Evolutionary conservation across 371 early-diverging fungal species (phyloP).

Genomic region (Basidiobolus heterosporus): DNA sequence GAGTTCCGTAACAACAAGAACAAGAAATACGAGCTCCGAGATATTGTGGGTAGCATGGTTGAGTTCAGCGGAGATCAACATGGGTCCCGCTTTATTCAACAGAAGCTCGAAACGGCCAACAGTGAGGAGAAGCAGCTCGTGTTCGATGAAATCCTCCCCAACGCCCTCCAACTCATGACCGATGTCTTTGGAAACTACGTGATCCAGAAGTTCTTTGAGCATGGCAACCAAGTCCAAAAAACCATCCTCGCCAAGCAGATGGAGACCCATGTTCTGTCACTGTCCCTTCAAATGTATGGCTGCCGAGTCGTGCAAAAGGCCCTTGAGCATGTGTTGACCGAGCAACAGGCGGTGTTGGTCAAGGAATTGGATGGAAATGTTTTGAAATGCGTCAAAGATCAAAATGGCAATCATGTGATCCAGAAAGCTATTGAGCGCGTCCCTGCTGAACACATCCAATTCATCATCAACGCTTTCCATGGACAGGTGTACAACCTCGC

Average conservation of each 20-base stretch:
- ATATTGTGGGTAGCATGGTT: conserved; percentile 83
- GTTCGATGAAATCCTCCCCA: conserved; percentile 89
- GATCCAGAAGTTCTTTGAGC: conserved; percentile 98
- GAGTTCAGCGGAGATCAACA: conserved; percentile 98
- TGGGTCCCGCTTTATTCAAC: conserved; percentile 98
- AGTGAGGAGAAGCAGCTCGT: conserved; percentile 90
- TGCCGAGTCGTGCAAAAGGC: conserved; percentile 99
- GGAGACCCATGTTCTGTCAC: conserved; percentile 80
- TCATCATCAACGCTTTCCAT: conserved; percentile 93
- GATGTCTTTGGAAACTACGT: conserved; percentile 99
- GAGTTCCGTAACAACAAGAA: conserved; percentile 89
- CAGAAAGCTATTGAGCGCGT: conserved; percentile 99
- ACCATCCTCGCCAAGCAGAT: conserved; percentile 75
- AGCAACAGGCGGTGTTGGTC: conserved; percentile 80
- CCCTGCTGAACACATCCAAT: conserved; percentile 78
- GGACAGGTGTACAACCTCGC: conserved; percentile 91
- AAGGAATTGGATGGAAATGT: conserved; percentile 88
- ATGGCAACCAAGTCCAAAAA: conserved; percentile 81
- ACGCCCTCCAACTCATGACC: conserved; percentile 87
- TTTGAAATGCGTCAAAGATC: conserved; percentile 95
- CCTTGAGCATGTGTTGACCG: conserved; percentile 78
- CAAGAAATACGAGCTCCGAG: conserved; percentile 83
- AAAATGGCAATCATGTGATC: conserved; percentile 99
- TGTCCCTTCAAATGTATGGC: conserved; percentile 98
- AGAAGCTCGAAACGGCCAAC: conserved; percentile 86